Conservation (phyloP, 2,329 filamentous ascomycete species). For the Stemphylium beticola region DNA sequence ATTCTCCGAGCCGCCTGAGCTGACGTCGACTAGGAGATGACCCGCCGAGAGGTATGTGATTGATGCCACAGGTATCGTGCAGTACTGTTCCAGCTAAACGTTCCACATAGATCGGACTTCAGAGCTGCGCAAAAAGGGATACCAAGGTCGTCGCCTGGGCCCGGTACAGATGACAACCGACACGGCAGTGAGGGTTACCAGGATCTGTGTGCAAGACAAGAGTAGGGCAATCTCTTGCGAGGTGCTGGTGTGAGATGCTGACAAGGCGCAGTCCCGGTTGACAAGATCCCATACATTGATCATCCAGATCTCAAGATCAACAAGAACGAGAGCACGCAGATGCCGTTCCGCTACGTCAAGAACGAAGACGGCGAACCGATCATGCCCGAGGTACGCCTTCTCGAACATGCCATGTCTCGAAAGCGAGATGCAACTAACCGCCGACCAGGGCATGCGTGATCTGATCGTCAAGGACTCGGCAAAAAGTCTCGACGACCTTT, state of each 20-base stretch:
- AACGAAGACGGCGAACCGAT: constrained; percentile 76
- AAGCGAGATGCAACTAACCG: constrained; percentile 29
- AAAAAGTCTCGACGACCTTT: constrained; percentile 85
- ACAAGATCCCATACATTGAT: constrained; percentile 82
- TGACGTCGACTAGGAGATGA: constrained; percentile 74
- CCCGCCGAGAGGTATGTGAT: constrained; percentile 78
- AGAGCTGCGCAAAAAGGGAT: constrained; percentile 94
- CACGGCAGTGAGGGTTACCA: constrained; percentile 91
- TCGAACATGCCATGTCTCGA: constrained; percentile 17
- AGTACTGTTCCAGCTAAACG: constrained; percentile 25
- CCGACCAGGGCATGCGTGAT: constrained; percentile 83
- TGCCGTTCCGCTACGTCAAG: constrained; percentile 97
- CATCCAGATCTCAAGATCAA: constrained; percentile 89
- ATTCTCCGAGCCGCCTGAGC: constrained; percentile 8
- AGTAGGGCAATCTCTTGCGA: constrained; percentile 59
- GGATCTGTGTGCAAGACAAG: constrained; percentile 84
- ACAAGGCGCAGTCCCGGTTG: constrained; percentile 68
- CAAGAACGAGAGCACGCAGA: constrained; percentile 91
- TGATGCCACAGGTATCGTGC: constrained; percentile 16
- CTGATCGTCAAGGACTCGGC: constrained; percentile 93
- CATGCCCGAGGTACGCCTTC: constrained; percentile 79
- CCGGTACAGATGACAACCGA: constrained; percentile 98
- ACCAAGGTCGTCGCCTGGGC: constrained; percentile 82
- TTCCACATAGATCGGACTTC: constrained; percentile 78
- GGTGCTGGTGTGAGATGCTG: constrained; percentile 17